Percentiles rank a stretch among this genome's conserved stretches.
Conservation (phyloP, 192 early-diverging fungal genomes). For the Mortierella hygrophila region DNA sequence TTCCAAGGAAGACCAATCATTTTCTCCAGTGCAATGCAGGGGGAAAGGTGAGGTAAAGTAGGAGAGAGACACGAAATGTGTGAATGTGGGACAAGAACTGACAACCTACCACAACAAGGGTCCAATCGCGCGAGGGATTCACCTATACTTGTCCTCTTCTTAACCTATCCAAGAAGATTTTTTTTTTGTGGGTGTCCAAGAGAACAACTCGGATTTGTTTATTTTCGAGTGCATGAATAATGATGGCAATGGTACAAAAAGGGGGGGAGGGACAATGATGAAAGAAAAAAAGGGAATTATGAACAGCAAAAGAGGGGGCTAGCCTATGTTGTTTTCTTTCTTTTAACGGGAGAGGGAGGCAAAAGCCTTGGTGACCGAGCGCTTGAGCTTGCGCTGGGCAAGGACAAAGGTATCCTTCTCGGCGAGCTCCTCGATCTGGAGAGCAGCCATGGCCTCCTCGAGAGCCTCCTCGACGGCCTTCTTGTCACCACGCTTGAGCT, state of each 20-base stretch:
- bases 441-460: slow-evolving; percentile 79
- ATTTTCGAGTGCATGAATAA: slow-evolving; percentile 9
- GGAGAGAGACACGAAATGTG: no score
- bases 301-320: slow-evolving; percentile 6
- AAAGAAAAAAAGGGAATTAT: background rate
- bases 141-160: background rate
- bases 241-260: slow-evolving; percentile 6
- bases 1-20: no score
- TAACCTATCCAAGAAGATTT: background rate
- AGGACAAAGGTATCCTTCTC: slow-evolving; percentile 71
- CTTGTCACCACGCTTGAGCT: slow-evolving; percentile 79
- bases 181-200: slow-evolving; percentile 2
- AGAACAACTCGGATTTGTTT: slow-evolving; percentile 8
- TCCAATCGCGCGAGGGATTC: no score
- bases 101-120: no score
- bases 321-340: background rate
- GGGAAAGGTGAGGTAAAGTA: no score
- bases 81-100: no score
- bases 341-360: slow-evolving; percentile 55
- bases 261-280: background rate
- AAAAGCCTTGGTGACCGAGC: slow-evolving; percentile 75
- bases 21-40: no score
- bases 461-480: slow-evolving; percentile 81
- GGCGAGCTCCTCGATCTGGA: slow-evolving; percentile 74
- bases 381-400: slow-evolving; percentile 80